These are phyloP conservation scores for Malus asiatica DNA, from an alignment of 306 rosid species.

Conservation along the genomic window DNA sequence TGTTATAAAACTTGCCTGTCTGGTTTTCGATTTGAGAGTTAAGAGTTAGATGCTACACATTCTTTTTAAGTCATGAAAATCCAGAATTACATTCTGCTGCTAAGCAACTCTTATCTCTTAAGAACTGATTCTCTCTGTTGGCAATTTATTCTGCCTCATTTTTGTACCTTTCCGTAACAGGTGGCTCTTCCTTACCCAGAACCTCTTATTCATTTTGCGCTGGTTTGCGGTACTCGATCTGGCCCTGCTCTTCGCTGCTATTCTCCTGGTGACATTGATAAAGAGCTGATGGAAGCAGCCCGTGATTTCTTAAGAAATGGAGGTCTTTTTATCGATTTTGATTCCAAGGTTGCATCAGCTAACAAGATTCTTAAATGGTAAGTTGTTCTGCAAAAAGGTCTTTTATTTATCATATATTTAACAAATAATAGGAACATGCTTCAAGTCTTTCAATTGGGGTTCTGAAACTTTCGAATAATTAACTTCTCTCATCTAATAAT, in stretches of 20 bases:
- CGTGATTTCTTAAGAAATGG: conserved; percentile 58
- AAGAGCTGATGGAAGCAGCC: conserved; percentile 70
- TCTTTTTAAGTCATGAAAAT: neutral
- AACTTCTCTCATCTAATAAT: neutral
- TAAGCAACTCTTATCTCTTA: neutral
- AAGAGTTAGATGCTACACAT: neutral
- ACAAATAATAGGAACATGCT: neutral
- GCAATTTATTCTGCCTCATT: neutral
- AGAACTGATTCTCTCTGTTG: neutral
- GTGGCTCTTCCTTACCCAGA: conserved; percentile 80
- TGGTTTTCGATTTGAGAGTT: neutral
- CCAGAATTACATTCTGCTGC: neutral
- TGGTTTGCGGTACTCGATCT: conserved; percentile 69
- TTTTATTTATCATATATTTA: neutral
- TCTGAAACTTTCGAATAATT: neutral
- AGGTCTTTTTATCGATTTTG: conserved; percentile 48
- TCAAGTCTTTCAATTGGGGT: neutral
- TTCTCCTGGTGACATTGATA: conserved; percentile 66
- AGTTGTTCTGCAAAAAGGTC: conserved; percentile 10
- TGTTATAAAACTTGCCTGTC: neutral
- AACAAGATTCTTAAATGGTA: conserved; percentile 80
- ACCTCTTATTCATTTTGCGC: conserved; percentile 81
- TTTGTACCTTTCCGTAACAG: conserved; percentile 29
- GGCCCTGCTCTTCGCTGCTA: conserved; percentile 77
- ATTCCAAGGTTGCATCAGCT: conserved; percentile 44